Base-by-base conservation (phyloP, 805 yeast species). In the Monosporozyma solicola region DNA sequence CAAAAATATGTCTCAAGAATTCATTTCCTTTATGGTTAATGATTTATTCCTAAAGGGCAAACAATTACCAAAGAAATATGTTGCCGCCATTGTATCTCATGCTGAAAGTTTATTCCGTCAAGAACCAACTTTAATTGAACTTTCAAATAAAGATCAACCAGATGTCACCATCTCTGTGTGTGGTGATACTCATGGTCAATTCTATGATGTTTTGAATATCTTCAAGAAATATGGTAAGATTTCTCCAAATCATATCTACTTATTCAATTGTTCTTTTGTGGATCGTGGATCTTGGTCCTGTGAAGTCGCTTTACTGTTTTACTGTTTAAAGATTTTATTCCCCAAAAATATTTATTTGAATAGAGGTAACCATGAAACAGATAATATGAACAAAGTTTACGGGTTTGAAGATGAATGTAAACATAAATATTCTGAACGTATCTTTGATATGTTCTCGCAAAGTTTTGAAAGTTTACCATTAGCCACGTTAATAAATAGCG, bases 211-310 rank as follows among this genome's bases (percentile, higher is more conserved):
- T 51, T 70, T 92, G 62, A 85, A 90, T 65, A 76, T 94, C 51
- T 92, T 94, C 69, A 68, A 77, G 35, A 75, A 66, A 46, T 91
- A 82, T 64, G 98, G 98, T 15, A 70, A 75, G 60, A 95, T 92
- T 0, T 73, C 76, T 2, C 48, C 55, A 9, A 51, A 60, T 1
- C 97, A 91, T 66, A 76, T 82, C 4, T 94, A 87, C 65, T 70
- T 94, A 48, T 92, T 94, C 74, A 94, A 94, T 64, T 99, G 99
- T 46, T 99, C 94, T 71, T 92, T 94, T 71, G 99, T 94, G 3
- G 99, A 94, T 68, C 78, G 99, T 64, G 99, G 99, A 5, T 87
- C 96, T 16, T 92, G 99, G 98, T 89, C 97, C 3, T 87, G 96
- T 65, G 99, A 94, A 67, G 96, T 94, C 48, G 97, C 97, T 1